Base-by-base conservation (phyloP, 2,329 filamentous ascomycete genomes). In the Alternaria metachromatica region DNA sequence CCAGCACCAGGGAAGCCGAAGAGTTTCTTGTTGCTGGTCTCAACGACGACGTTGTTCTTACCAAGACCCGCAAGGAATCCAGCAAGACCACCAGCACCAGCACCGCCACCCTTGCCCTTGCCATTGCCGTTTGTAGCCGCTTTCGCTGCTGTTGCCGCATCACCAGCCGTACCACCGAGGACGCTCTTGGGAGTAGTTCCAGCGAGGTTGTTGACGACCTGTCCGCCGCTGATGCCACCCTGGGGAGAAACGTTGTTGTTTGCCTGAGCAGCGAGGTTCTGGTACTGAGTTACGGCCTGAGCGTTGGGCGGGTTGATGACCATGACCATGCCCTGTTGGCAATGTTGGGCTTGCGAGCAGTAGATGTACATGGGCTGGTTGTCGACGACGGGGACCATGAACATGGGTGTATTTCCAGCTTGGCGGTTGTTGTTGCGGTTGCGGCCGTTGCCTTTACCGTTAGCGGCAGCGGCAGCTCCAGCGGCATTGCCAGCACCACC, bases 331-430 rank as follows among this genome's bases (percentile, higher is more conserved):
- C 90, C 90, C 55, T 80, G 82, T 79, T 93, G 87, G 80, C 92
- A 95, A 81, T 95, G 92, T 58, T 74, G 71, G 1, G 74, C 75
- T 79, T 93, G 89, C 26, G 87, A 88, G 81, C 92, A 94, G 84
- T 90, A 94, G 63, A 92, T 81, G 91, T 92, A 94, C 71, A 94
- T 84, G 33, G 92, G 92, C 30, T 85, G 88, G 51, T 85, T 88
- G 57, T 75, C 70, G 26, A 64, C 68, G 58, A 76, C 57, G 30
- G 71, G 71, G 9, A 76, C 66, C 66, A 71, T 75, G 68, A 76
- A 76, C 64, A 64, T 72, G 28, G 73, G 74, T 4, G 61, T 72
- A 26, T 69, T 72, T 46, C 62, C 66, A 18, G 65, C 58, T 55
- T 72, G 71, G 59, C 70, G 72, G 51, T 71, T 72, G 63, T 66